Evolutionary conservation across 169 alveolate species (phyloP).

Genomic region (Cryptosporidium bovis): DNA sequence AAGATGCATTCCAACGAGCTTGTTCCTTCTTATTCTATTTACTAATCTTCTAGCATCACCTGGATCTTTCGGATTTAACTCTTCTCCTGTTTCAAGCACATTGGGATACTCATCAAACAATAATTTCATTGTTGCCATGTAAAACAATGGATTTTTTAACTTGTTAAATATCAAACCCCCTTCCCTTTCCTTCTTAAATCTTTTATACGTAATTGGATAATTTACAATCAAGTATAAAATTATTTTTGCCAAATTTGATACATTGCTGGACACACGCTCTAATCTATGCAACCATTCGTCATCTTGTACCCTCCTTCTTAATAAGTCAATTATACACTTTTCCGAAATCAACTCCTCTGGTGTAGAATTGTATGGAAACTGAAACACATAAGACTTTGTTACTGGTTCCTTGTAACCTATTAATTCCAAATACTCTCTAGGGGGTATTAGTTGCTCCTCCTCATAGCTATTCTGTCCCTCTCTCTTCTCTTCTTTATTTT

Average conservation of each 20-base stretch:
- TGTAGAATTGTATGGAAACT: constrained; percentile 45
- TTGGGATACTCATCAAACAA: constrained; percentile 63
- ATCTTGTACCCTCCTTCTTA: constrained; percentile 25
- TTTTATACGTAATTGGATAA: constrained; percentile 34
- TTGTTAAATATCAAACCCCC: constrained; percentile 9
- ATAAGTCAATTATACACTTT: constrained; percentile 42
- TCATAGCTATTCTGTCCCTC: background rate
- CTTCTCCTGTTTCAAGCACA: constrained; percentile 43
- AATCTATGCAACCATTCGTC: constrained; percentile 26
- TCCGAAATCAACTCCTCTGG: constrained; percentile 60
- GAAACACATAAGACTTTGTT: constrained; percentile 53
- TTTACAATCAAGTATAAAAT: constrained; percentile 9
- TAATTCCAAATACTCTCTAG: constrained; percentile 51
- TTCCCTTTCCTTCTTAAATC: constrained; percentile 19
- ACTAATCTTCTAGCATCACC: constrained; percentile 71
- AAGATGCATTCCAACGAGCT: constrained; percentile 32
- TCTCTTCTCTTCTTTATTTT: background rate
- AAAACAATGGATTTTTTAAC: constrained; percentile 40
- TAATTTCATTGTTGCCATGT: constrained; percentile 57
- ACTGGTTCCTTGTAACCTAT: constrained; percentile 71
- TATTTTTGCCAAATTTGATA: constrained; percentile 23
- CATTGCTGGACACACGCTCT: constrained; percentile 2
- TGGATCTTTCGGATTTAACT: constrained; percentile 60
- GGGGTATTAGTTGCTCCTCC: constrained; percentile 51
- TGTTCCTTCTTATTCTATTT: constrained; percentile 54